These are phyloP conservation scores for Penicillium sp. DNA, from an alignment of 2,329 filamentous ascomycete genomes.

Conservation along the genomic window DNA sequence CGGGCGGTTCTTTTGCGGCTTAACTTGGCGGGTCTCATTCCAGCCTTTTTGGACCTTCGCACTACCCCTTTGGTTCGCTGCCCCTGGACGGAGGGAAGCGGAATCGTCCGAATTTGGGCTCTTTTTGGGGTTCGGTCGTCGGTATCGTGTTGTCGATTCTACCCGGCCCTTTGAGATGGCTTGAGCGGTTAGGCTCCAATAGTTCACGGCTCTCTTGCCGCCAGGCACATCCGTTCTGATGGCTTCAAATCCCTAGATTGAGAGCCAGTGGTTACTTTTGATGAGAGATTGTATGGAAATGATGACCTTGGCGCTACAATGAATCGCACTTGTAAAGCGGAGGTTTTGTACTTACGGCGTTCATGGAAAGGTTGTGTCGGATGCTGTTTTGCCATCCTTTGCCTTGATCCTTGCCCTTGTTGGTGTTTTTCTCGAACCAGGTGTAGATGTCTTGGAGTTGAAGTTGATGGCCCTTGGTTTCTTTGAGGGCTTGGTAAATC, in stretches of 20 bases:
- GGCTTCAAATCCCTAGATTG: constrained; percentile 47
- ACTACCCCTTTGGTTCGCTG: constrained; percentile 33
- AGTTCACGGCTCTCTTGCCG: constrained; percentile 62
- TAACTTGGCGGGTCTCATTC: neutral
- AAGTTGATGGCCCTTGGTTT: constrained; percentile 67
- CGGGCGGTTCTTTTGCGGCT: neutral
- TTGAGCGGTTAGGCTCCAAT: constrained; percentile 75
- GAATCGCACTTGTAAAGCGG: neutral
- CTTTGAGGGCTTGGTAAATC: constrained; percentile 74
- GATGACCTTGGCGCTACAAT: neutral
- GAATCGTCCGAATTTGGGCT: constrained; percentile 37
- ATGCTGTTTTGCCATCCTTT: constrained; percentile 96
- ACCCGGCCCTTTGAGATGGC: constrained; percentile 68
- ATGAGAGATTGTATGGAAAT: neutral
- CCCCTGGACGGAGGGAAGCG: constrained; percentile 27
- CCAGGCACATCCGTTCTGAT: constrained; percentile 53
- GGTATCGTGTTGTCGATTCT: constrained; percentile 80
- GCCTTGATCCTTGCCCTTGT: constrained; percentile 63
- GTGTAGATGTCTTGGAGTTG: constrained; percentile 83
- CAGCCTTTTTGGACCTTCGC: neutral
- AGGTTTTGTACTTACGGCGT: constrained; percentile 64
- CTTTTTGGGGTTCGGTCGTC: constrained; percentile 52
- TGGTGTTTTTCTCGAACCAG: constrained; percentile 83
- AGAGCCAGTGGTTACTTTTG: neutral
- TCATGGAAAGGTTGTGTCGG: constrained; percentile 95